Evolutionary conservation across 2,329 filamentous ascomycete genomes (phyloP).

Genomic region (Albifimbria verrucaria): DNA sequence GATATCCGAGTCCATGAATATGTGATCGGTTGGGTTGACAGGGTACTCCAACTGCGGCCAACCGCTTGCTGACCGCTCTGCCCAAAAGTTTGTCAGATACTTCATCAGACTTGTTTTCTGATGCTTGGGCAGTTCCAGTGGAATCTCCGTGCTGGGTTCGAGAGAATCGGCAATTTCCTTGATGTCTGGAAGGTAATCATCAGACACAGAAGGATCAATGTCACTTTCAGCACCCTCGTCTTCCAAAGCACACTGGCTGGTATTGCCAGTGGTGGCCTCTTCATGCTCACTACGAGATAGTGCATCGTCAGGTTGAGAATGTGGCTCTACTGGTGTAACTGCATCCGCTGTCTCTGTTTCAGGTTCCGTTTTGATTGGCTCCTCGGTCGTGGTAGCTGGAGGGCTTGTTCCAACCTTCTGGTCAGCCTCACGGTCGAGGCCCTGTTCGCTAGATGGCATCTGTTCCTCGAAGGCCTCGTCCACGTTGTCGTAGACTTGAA

Average conservation of each 20-base stretch:
- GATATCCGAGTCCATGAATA: conserved; percentile 95
- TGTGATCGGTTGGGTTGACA: conserved; percentile 81
- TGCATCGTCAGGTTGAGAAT: conserved; percentile 17
- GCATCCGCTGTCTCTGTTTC: conserved; percentile 10
- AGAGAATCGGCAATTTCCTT: conserved; percentile 61
- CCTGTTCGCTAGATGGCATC: conserved; percentile 48
- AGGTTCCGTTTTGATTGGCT: conserved; percentile 11
- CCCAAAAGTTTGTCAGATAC: conserved; percentile 97
- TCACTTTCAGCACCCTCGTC: conserved; percentile 70
- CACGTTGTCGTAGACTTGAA: conserved; percentile 93
- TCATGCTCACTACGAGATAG: conserved; percentile 24
- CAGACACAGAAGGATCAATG: conserved; percentile 63
- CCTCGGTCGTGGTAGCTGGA: conserved; percentile 25
- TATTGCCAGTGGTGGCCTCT: conserved; percentile 21
- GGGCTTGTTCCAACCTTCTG: conserved; percentile 20
- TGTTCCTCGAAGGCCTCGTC: conserved; percentile 87
- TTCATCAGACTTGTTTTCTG: conserved; percentile 93
- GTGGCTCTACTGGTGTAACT: conserved; percentile 19
- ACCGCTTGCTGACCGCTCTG: conserved; percentile 90
- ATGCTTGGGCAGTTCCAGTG: conserved; percentile 80
- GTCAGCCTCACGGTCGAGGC: conserved; percentile 26
- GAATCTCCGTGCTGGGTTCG: conserved; percentile 57
- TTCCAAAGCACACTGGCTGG: conserved; percentile 59
- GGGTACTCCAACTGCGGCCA: conserved; percentile 94
- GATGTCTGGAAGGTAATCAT: conserved; percentile 64